Conservation (phyloP, 2,329 filamentous ascomycete species). For the Botryotinia globosa region DNA sequence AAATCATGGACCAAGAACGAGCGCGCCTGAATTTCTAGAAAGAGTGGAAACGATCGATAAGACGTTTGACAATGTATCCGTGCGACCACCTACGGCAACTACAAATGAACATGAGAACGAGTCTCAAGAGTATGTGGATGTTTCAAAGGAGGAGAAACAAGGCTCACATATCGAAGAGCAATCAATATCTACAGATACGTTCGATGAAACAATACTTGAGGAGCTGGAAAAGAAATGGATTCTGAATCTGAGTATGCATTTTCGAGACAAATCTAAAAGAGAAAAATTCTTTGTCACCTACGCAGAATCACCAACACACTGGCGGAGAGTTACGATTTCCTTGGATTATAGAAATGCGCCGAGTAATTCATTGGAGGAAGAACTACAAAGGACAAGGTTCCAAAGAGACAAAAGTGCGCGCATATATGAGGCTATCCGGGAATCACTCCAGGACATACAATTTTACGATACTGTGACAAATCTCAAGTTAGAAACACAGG, state of each 20-base stretch:
- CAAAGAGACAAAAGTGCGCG: slow-evolving; percentile 90
- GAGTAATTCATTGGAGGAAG: slow-evolving; percentile 78
- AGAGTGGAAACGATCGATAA: slow-evolving; percentile 27
- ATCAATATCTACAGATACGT: slow-evolving; percentile 39
- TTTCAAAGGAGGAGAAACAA: slow-evolving; percentile 32
- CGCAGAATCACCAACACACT: slow-evolving; percentile 72
- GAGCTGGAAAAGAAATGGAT: slow-evolving; percentile 92
- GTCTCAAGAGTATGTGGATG: slow-evolving; percentile 33
- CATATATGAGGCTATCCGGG: slow-evolving; percentile 92
- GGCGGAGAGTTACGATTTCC: slow-evolving; percentile 88
- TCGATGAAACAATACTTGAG: slow-evolving; percentile 66
- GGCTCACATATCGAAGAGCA: slow-evolving; percentile 31
- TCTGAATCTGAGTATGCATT: slow-evolving; percentile 96
- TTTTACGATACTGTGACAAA: slow-evolving; percentile 97
- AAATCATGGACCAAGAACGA: slow-evolving; percentile 28
- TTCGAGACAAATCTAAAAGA: slow-evolving; percentile 83
- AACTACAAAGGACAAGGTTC: slow-evolving; percentile 72
- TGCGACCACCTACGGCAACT: slow-evolving; percentile 19
- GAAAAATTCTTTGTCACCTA: slow-evolving; percentile 99
- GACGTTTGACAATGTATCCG: slow-evolving; percentile 24
- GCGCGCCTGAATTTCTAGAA: slow-evolving; percentile 37
- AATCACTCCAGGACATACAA: slow-evolving; percentile 87
- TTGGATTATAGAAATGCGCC: slow-evolving; percentile 85
- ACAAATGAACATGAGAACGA: slow-evolving; percentile 28
- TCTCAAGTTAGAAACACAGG: slow-evolving; percentile 84